phyloP scores from a whole-genome alignment of 2,329 filamentous ascomycete genomes.

The Chalara sp. region DNA sequence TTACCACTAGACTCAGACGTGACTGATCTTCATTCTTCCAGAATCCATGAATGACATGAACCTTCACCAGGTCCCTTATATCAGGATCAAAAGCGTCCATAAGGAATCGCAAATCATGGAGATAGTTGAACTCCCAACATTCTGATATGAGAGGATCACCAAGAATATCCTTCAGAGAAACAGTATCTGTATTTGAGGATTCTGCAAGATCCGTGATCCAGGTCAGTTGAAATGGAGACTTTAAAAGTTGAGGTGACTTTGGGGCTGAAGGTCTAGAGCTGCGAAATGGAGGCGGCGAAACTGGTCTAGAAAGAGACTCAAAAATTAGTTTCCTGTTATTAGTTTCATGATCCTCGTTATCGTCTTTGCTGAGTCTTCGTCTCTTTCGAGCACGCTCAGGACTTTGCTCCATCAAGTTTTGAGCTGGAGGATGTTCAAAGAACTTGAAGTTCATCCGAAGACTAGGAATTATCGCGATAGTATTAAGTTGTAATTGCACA shows the following conservation, averaged over 20 bases:
- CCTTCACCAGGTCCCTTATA: constrained; percentile 41
- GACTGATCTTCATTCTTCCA: constrained; percentile 58
- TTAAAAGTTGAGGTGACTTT: constrained; percentile 11
- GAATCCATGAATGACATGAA: constrained; percentile 57
- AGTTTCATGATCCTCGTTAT: neutral
- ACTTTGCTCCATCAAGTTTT: neutral
- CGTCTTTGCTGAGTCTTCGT: constrained; percentile 14
- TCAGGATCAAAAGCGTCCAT: constrained; percentile 50
- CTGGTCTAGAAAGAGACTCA: constrained; percentile 15
- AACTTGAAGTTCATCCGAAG: no score
- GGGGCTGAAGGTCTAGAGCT: constrained; percentile 1
- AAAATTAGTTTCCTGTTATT: neutral
- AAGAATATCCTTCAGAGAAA: constrained; percentile 50
- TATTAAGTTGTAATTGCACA: no score
- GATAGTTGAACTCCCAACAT: constrained; percentile 51
- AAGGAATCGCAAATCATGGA: constrained; percentile 51
- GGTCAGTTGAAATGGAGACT: constrained; percentile 54
- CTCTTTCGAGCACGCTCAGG: constrained; percentile 7
- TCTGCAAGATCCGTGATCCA: constrained; percentile 45
- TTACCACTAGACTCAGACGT: constrained; percentile 32
- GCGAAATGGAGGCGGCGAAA: constrained; percentile 24
- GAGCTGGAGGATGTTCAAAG: neutral
- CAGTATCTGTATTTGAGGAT: constrained; percentile 47
- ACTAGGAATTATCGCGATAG: no score
- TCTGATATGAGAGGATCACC: constrained; percentile 50